A percentile compares a stretch with the other conserved stretches of the same genome.
Conservation (phyloP, 495 filamentous ascomycete genomes). For the Xylaria intraflava region DNA sequence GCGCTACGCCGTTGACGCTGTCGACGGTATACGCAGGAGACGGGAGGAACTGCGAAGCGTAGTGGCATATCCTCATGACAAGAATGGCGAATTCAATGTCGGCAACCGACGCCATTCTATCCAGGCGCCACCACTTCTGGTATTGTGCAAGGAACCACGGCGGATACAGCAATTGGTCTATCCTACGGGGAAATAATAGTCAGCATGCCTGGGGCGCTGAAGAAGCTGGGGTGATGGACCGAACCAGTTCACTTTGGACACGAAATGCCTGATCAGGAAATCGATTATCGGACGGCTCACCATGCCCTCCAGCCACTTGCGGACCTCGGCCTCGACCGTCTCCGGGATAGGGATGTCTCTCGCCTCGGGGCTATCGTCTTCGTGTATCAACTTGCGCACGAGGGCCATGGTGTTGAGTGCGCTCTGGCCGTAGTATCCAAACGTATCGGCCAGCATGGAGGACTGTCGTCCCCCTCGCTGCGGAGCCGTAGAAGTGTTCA, state of each 20-base stretch:
- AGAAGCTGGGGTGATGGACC: not conserved
- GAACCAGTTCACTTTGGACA: conserved; percentile 25
- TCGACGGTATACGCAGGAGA: conserved; percentile 17
- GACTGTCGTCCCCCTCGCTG: not conserved
- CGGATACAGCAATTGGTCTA: conserved; percentile 10
- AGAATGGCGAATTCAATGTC: conserved; percentile 26
- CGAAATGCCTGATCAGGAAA: conserved; percentile 25
- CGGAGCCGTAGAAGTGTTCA: not conserved
- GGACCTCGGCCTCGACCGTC: not conserved
- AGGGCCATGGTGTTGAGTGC: conserved; percentile 17
- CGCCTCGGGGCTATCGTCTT: not conserved
- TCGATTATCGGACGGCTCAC: conserved; percentile 22
- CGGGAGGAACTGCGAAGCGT: conserved; percentile 25
- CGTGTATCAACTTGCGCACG: conserved; percentile 9
- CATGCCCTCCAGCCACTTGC: conserved; percentile 13
- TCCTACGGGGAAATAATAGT: not conserved
- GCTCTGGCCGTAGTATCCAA: conserved; percentile 24
- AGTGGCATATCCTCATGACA: conserved; percentile 20
- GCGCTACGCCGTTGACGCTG: conserved; percentile 15
- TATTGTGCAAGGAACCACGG: conserved; percentile 9
- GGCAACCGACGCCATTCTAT: not conserved
- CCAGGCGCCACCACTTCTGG: conserved; percentile 11
- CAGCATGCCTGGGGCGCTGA: not conserved
- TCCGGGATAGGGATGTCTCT: not conserved
- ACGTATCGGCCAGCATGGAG: conserved; percentile 13